Evolutionary conservation across 2,329 filamentous ascomycete species (phyloP).

Genomic region (Trichophaea hybrida): DNA sequence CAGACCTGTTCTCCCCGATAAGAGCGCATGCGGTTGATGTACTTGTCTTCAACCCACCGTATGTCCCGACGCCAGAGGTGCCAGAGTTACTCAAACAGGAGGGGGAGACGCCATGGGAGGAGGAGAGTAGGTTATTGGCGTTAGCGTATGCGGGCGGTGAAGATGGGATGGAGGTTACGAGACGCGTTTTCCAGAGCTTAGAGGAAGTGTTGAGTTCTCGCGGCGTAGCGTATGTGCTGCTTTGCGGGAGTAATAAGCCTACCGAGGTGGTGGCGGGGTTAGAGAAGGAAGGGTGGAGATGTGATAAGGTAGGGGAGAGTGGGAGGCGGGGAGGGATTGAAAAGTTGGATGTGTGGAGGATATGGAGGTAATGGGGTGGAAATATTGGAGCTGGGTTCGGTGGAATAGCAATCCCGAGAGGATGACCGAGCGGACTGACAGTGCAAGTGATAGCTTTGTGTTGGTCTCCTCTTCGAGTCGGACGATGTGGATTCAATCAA

Average conservation of each 20-base stretch:
- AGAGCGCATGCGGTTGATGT: slow-evolving; percentile 54
- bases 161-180: slow-evolving; percentile 89
- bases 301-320: neutral
- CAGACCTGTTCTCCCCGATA: slow-evolving; percentile 54
- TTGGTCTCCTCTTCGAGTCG: too few species aligned
- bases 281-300: slow-evolving; percentile 19
- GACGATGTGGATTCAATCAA: too few species aligned
- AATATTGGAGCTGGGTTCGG: too few species aligned
- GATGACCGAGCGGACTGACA: too few species aligned
- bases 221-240: slow-evolving; percentile 75
- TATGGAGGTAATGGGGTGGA: neutral
- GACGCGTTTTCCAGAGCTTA: slow-evolving; percentile 57
- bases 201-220: slow-evolving; percentile 46
- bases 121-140: slow-evolving; percentile 43
- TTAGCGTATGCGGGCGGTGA: slow-evolving; percentile 77
- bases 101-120: slow-evolving; percentile 44
- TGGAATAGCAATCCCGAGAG: too few species aligned
- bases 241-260: slow-evolving; percentile 84
- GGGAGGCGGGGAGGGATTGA: slow-evolving; percentile 3
- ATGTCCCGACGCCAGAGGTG: slow-evolving; percentile 71
- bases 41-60: slow-evolving; percentile 91
- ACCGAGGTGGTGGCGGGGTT: slow-evolving; percentile 54
- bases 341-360: slow-evolving; percentile 4
- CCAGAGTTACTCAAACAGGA: slow-evolving; percentile 35
- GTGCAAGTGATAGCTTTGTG: too few species aligned